A percentile compares a stretch with the other conserved stretches of the same genome.
Conservation (phyloP, 2,329 filamentous ascomycete species). For the Ilyonectria mors-panacis region DNA sequence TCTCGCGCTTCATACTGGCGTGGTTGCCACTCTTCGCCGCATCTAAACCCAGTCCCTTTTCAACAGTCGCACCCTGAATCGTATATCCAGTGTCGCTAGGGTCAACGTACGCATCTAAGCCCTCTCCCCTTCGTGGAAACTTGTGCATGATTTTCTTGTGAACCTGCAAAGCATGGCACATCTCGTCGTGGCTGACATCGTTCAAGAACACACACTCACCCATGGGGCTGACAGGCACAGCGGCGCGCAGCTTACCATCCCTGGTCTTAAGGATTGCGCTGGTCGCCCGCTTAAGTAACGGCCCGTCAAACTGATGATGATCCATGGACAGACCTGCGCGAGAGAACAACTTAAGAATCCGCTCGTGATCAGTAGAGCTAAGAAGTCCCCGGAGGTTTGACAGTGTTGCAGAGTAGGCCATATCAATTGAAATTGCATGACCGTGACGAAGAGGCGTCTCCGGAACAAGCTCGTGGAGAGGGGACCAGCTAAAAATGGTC, state of each 20-base stretch:
- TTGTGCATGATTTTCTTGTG: slow-evolving; percentile 76
- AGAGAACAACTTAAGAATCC: slow-evolving; percentile 78
- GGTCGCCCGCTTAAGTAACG: slow-evolving; percentile 76
- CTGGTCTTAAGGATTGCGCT: slow-evolving; percentile 79
- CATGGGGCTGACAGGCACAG: slow-evolving; percentile 75
- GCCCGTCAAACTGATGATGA: slow-evolving; percentile 76
- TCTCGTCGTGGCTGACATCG: slow-evolving; percentile 73
- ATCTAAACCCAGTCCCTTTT: not conserved
- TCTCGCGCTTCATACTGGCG: not conserved
- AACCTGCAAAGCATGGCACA: slow-evolving; percentile 70
- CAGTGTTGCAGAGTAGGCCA: slow-evolving; percentile 81
- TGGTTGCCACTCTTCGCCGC: not conserved
- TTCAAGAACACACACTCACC: slow-evolving; percentile 79
- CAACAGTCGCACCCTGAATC: slow-evolving; percentile 46
- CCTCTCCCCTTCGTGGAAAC: slow-evolving; percentile 75
- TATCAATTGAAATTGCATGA: slow-evolving; percentile 82
- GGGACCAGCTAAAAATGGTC: slow-evolving; percentile 70
- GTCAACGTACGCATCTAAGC: slow-evolving; percentile 79
- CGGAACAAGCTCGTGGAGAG: slow-evolving; percentile 78
- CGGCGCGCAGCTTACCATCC: slow-evolving; percentile 77
- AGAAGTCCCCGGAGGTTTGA: slow-evolving; percentile 75
- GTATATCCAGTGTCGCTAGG: slow-evolving; percentile 76
- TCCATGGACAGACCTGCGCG: slow-evolving; percentile 80
- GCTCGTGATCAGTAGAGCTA: slow-evolving; percentile 70
- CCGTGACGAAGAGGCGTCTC: slow-evolving; percentile 79